Evolutionary conservation across 306 rosid genomes (phyloP).

Genomic region (Hylodesmum podocarpum): DNA sequence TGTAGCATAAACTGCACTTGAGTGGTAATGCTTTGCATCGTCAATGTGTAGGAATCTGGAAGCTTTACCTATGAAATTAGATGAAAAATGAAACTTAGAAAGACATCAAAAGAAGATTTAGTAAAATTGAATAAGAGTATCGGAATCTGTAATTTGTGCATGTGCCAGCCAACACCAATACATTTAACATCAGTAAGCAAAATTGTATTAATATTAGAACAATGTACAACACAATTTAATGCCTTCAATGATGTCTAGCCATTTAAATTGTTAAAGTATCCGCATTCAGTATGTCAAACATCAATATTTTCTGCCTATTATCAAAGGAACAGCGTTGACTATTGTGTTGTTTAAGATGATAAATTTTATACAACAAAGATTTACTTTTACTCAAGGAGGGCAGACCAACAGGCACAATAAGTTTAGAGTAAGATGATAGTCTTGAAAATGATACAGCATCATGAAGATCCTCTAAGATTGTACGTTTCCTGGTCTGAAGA

Average conservation of each 20-base stretch:
- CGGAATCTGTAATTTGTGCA: constrained; percentile 15
- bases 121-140: constrained; percentile 12
- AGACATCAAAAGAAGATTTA: constrained; percentile 11
- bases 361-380: constrained; percentile 13
- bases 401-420: constrained; percentile 78
- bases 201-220: not conserved
- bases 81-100: constrained; percentile 15
- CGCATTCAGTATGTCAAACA: constrained; percentile 18
- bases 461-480: constrained; percentile 66
- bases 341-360: constrained; percentile 11
- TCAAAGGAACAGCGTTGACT: not conserved
- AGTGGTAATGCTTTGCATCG: constrained; percentile 73
- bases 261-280: constrained; percentile 8
- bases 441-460: constrained; percentile 84
- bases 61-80: constrained; percentile 65
- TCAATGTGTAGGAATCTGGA: constrained; percentile 56
- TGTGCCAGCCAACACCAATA: constrained; percentile 15
- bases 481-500: constrained; percentile 57
- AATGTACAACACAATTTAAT: not conserved
- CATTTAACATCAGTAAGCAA: not conserved
- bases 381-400: constrained; percentile 71
- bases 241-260: not conserved
- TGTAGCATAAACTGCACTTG: constrained; percentile 84
- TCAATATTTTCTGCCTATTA: constrained; percentile 4
- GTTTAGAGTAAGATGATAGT: constrained; percentile 71